phyloP scores from a whole-genome alignment of 2,329 filamentous ascomycete species.

The Alternaria alternata region DNA sequence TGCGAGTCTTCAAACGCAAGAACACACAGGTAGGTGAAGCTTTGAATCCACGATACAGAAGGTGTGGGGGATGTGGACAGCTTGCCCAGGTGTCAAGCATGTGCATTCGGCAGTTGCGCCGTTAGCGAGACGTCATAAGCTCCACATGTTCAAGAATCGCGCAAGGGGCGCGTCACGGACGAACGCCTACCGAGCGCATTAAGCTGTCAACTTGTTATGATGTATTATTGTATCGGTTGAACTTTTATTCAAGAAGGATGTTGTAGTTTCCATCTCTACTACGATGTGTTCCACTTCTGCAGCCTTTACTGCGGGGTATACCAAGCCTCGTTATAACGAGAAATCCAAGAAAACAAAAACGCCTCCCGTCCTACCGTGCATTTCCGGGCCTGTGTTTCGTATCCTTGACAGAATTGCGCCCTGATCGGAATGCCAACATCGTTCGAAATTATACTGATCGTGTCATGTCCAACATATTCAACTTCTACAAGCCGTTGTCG shows the following conservation, averaged over 20 bases:
- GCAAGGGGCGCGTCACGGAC: background rate
- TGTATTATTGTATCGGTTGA: background rate
- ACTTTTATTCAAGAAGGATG: background rate
- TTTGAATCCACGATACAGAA: conserved; percentile 8
- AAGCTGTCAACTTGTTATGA: background rate
- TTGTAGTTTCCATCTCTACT: background rate
- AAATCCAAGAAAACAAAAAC: background rate
- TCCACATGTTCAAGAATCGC: conserved; percentile 6
- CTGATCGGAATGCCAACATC: background rate
- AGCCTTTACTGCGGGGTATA: conserved; percentile 11
- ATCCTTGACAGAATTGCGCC: background rate
- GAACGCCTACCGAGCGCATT: background rate
- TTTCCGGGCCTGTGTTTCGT: background rate
- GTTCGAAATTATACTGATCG: background rate
- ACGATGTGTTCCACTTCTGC: background rate
- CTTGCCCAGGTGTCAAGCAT: conserved; percentile 32
- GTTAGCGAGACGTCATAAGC: conserved; percentile 44
- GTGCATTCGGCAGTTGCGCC: conserved; percentile 26
- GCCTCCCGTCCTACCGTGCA: background rate
- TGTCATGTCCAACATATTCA: background rate
- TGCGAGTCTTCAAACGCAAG: background rate
- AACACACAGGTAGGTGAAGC: background rate
- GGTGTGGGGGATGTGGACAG: conserved; percentile 33
- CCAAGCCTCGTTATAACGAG: background rate
- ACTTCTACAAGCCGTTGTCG: conserved; percentile 66